phyloP scores from a whole-genome alignment of 2,329 filamentous ascomycete species.

The Beauveria brongniartii region DNA sequence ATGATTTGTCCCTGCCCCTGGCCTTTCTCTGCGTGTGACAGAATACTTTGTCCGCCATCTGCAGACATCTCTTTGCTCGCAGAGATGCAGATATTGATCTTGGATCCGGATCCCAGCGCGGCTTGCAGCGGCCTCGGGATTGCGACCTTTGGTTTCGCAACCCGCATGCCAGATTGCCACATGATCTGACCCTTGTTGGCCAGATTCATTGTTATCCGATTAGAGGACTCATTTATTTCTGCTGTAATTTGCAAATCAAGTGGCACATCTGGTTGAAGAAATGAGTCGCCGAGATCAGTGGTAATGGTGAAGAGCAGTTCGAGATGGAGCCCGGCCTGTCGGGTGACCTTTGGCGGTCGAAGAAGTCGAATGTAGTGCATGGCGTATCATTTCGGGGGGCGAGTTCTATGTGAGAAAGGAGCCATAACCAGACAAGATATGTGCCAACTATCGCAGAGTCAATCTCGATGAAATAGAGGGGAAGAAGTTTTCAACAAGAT shows the following conservation, averaged over 20 bases:
- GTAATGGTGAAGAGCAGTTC: constrained; percentile 46
- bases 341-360: constrained; percentile 34
- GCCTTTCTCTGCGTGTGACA: constrained; percentile 13
- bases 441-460: background rate
- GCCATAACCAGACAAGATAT: background rate
- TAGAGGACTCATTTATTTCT: constrained; percentile 17
- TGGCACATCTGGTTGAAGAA: constrained; percentile 37
- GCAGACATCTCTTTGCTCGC: constrained; percentile 20
- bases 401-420: rapidly evolving
- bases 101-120: constrained; percentile 18
- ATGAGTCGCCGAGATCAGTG: constrained; percentile 49
- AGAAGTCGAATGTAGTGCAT: constrained; percentile 54
- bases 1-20: constrained; percentile 30
- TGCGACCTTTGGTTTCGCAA: constrained; percentile 28
- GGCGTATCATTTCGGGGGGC: background rate
- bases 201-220: constrained; percentile 18
- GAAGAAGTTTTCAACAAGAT: background rate
- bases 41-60: constrained; percentile 19
- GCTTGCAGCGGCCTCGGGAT: constrained; percentile 21
- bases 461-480: background rate
- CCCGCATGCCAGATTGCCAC: constrained; percentile 30
- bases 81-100: constrained; percentile 22
- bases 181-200: constrained; percentile 21
- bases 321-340: constrained; percentile 21
- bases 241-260: constrained; percentile 34